Evolutionary conservation across 352 stramenopile species (phyloP).

Genomic region (Pythium coloratum): DNA sequence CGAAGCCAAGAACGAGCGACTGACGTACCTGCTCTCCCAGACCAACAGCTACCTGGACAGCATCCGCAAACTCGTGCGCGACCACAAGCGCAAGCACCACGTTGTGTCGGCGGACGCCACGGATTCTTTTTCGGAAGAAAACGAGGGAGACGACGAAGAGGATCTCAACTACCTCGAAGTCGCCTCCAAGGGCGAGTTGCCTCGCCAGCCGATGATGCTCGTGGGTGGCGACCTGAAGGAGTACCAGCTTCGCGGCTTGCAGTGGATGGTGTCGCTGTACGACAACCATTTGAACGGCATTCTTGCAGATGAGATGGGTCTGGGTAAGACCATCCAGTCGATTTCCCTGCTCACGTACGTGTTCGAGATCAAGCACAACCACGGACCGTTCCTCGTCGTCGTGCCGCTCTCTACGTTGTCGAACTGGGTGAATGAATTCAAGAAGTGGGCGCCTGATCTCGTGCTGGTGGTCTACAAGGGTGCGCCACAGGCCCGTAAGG

Average conservation of each 20-base stretch:
- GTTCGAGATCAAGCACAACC: conserved; percentile 83
- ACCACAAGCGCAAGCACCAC: conserved; percentile 87
- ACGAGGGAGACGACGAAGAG: conserved; percentile 51
- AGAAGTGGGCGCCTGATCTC: conserved; percentile 94
- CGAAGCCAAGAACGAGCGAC: conserved; percentile 97
- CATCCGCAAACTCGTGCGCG: conserved; percentile 92
- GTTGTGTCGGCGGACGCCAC: conserved; percentile 18
- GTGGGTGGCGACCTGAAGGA: conserved; percentile 95
- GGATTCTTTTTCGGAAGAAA: conserved; percentile 23
- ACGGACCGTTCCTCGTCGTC: conserved; percentile 97
- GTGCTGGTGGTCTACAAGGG: conserved; percentile 97
- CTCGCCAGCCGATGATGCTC: conserved; percentile 94
- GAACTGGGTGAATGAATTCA: conserved; percentile 95
- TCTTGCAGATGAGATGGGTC: conserved; percentile 96
- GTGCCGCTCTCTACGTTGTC: conserved; percentile 95
- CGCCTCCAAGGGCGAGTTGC: conserved; percentile 79
- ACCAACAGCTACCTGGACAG: conserved; percentile 96
- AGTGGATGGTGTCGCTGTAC: conserved; percentile 99
- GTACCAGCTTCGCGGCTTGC: conserved; percentile 98
- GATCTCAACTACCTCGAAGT: conserved; percentile 87
- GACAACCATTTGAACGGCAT: conserved; percentile 99
- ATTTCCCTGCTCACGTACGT: conserved; percentile 87
- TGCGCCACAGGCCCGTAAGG: conserved; percentile 75
- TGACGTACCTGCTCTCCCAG: conserved; percentile 96
- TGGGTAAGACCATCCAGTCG: conserved; percentile 88